Conservation (phyloP, 768 basidiomycete genomes). For the Rhodotorula paludigena region DNA sequence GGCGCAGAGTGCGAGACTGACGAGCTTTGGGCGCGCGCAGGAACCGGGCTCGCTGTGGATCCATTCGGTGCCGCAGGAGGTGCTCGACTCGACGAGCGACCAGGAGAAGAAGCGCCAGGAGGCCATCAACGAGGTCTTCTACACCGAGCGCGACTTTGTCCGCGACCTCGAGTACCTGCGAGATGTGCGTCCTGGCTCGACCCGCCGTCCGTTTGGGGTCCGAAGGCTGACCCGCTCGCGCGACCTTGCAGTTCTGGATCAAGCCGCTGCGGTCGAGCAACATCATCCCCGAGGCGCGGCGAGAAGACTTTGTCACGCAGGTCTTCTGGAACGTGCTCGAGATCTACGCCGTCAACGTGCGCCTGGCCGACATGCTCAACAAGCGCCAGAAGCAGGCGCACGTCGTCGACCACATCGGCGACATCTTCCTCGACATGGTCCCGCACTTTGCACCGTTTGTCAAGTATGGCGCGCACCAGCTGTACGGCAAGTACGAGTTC, state of each 20-base stretch:
- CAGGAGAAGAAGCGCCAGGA: constrained; percentile 93
- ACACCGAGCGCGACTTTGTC: constrained; percentile 95
- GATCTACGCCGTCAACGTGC: constrained; percentile 83
- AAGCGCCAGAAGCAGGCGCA: constrained; percentile 94
- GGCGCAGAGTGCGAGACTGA: neutral
- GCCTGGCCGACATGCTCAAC: constrained; percentile 84
- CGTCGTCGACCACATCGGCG: constrained; percentile 84
- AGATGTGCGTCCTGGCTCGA: constrained; percentile 60
- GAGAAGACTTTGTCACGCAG: constrained; percentile 80
- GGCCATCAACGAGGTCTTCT: constrained; percentile 92
- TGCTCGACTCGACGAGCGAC: constrained; percentile 86
- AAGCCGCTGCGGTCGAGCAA: constrained; percentile 71
- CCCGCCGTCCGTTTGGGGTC: constrained; percentile 1
- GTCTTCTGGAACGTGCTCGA: constrained; percentile 98
- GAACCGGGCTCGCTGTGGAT: constrained; percentile 88
- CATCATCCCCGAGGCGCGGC: constrained; percentile 68
- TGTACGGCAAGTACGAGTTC: constrained; percentile 98
- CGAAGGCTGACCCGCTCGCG: neutral
- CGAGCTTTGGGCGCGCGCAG: constrained; percentile 50
- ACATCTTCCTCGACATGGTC: constrained; percentile 79
- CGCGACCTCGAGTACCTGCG: constrained; percentile 96
- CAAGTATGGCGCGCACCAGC: constrained; percentile 88
- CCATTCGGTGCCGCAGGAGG: constrained; percentile 89
- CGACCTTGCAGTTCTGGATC: constrained; percentile 68
- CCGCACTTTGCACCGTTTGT: constrained; percentile 90